phyloP scores from a whole-genome alignment of 495 filamentous ascomycete species.

The Penicillium bovifimosum region DNA sequence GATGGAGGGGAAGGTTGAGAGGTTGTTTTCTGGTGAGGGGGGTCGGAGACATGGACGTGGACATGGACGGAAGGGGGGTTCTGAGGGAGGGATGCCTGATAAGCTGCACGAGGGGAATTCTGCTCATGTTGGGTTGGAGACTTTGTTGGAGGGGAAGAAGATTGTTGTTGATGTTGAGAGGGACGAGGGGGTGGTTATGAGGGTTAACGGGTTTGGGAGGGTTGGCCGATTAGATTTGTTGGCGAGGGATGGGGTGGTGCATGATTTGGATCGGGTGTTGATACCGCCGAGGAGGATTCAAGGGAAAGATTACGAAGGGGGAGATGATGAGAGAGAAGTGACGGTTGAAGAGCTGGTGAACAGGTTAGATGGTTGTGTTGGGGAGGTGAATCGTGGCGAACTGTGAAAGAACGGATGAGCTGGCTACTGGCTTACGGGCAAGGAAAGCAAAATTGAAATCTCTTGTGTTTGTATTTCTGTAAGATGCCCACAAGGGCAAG shows the following conservation, averaged over 20 bases:
- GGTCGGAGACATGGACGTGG: neutral
- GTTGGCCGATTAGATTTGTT: constrained; percentile 62
- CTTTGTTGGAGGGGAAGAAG: constrained; percentile 52
- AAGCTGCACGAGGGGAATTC: neutral
- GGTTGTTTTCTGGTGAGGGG: constrained; percentile 7
- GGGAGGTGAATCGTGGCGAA: constrained; percentile 9
- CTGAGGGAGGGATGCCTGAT: too few species aligned
- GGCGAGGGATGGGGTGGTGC: constrained; percentile 69
- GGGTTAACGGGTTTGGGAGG: constrained; percentile 60
- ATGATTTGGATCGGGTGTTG: constrained; percentile 63
- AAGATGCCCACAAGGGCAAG: constrained; percentile 10
- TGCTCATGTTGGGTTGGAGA: constrained; percentile 61
- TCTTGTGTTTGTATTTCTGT: constrained; percentile 26
- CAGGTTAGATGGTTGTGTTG: constrained; percentile 45
- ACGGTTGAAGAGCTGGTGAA: constrained; percentile 59
- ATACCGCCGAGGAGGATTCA: constrained; percentile 61
- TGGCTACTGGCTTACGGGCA: neutral
- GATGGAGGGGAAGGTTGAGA: constrained; percentile 12
- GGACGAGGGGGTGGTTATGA: constrained; percentile 56
- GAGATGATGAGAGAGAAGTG: constrained; percentile 45
- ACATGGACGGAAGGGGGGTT: constrained; percentile 26
- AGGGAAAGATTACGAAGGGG: constrained; percentile 22
- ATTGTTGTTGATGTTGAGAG: constrained; percentile 63
- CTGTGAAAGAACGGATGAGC: constrained; percentile 2
- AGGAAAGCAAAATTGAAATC: constrained; percentile 12